Conservation (phyloP, 164 flowering plant genomes). For the Liquidambar formosana region DNA sequence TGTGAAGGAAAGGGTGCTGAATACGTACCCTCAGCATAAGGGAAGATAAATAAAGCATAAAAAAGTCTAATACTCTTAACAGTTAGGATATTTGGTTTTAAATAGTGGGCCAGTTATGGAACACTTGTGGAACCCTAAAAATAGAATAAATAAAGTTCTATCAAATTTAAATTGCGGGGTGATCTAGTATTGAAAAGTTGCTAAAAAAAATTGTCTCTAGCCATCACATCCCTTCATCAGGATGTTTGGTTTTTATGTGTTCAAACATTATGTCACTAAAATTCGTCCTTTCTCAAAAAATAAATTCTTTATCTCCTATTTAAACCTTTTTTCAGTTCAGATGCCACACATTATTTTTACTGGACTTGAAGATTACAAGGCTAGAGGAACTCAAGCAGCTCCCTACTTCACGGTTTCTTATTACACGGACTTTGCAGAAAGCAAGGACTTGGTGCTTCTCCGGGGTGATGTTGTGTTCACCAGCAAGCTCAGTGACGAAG, state of each 20-base stretch:
- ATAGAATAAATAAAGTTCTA: no score
- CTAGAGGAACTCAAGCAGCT: constrained; percentile 94
- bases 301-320: neutral
- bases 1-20: no score
- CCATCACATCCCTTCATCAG: neutral
- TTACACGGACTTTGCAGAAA: constrained; percentile 83
- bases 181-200: neutral
- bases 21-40: no score
- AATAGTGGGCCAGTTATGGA: no score
- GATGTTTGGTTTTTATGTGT: neutral
- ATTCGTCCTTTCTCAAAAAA: no score
- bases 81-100: no score
- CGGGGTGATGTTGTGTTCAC: constrained; percentile 89
- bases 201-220: neutral
- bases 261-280: no score
- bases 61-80: no score
- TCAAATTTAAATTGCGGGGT: neutral
- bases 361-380: constrained; percentile 97
- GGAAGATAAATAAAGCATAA: no score
- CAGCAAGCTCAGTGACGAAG: constrained; percentile 79
- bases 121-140: no score
- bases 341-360: constrained; percentile 89
- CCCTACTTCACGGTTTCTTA: constrained; percentile 76
- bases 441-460: constrained; percentile 82
- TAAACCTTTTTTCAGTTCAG: constrained; percentile 60